A percentile compares a stretch with the other conserved stretches of the same genome.
Evolutionary conservation across 2,329 filamentous ascomycete species (phyloP).

Genomic region (Penicillium digitatum): DNA sequence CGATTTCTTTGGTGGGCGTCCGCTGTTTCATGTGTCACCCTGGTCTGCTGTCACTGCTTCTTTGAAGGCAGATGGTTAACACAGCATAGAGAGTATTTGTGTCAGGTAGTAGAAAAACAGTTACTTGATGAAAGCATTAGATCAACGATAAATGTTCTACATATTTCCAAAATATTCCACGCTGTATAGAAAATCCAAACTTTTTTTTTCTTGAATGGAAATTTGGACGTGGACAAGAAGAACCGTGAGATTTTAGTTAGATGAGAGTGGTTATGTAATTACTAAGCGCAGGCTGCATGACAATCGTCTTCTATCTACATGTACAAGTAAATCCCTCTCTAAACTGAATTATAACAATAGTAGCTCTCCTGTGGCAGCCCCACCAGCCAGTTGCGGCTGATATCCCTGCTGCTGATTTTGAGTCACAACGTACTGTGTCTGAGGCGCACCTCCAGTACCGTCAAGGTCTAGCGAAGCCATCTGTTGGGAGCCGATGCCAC

Average conservation of each 20-base stretch:
- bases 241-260: no score
- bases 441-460: constrained; percentile 54
- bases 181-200: no score
- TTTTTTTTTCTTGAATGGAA: no score
- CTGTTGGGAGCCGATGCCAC: constrained; percentile 67
- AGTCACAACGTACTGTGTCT: constrained; percentile 65
- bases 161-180: constrained; percentile 2
- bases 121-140: constrained; percentile 28
- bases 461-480: constrained; percentile 69
- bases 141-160: constrained; percentile 18
- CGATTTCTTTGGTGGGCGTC: constrained; percentile 27
- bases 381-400: constrained; percentile 62
- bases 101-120: constrained; percentile 23
- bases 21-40: constrained; percentile 22
- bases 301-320: constrained; percentile 17
- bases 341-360: constrained; percentile 54
- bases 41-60: constrained; percentile 20
- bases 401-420: constrained; percentile 75
- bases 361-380: constrained; percentile 66
- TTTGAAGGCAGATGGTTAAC: constrained; percentile 13
- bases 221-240: background rate
- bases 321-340: constrained; percentile 9
- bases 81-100: constrained; percentile 16
- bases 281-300: background rate
- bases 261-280: no score